These are phyloP conservation scores for Tetratostichococcus sp. DNA, from an alignment of 139 green algal genomes.

Conservation along the genomic window DNA sequence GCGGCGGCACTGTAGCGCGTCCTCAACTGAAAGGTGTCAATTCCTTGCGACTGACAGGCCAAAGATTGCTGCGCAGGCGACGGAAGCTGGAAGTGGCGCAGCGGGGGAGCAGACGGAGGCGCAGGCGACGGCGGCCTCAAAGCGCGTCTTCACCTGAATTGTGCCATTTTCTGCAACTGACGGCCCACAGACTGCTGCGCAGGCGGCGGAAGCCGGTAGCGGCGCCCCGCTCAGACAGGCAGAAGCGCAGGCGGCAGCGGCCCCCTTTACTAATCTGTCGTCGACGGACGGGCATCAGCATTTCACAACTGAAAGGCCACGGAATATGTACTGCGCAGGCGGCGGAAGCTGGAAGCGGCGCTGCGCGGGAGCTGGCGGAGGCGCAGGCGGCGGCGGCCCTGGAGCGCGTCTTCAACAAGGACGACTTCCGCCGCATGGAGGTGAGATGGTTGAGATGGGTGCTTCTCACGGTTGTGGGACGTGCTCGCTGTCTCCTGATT, in stretches of 20 bases:
- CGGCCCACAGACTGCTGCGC: too few species aligned
- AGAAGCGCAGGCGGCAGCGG: too few species aligned
- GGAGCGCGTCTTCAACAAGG: conserved; percentile 83
- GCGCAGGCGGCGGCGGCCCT: conserved; percentile 65
- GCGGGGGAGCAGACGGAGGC: conserved; percentile 7
- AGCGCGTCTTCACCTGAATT: conserved; percentile 84
- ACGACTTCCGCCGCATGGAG: conserved; percentile 70
- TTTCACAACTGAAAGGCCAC: too few species aligned
- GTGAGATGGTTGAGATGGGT: conserved; percentile 20
- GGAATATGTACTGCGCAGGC: not conserved
- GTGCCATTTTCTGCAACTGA: too few species aligned
- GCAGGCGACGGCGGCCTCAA: conserved; percentile 66
- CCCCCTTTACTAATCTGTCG: too few species aligned
- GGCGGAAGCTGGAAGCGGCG: not conserved
- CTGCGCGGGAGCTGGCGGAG: conserved; percentile 4
- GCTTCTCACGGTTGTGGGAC: too few species aligned
- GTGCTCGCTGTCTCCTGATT: too few species aligned
- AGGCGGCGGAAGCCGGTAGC: too few species aligned
- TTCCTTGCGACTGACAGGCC: too few species aligned
- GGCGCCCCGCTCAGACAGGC: too few species aligned
- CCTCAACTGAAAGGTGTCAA: conserved; percentile 71
- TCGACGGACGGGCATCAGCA: too few species aligned
- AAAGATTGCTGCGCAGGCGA: not conserved
- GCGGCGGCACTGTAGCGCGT: conserved; percentile 77
- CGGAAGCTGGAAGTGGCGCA: not conserved